Base-by-base conservation (phyloP, 148 eudicot genomes). In the Rhododendron molle region DNA sequence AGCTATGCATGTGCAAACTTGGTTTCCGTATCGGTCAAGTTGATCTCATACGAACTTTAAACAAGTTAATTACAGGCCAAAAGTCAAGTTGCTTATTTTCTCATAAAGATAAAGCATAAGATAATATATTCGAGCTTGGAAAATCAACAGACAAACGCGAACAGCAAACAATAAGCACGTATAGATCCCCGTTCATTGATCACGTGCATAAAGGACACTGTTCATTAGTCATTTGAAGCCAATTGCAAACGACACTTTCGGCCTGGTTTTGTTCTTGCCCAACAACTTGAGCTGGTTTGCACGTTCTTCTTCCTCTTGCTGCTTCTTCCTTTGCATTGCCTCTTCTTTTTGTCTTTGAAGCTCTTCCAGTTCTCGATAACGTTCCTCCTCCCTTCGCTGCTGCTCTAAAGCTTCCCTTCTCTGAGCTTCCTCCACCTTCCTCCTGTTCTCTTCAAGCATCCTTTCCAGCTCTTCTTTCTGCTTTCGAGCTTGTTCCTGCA, bases 211-310 rank as follows among this genome's bases (percentile, higher is more conserved):
- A 12, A 10, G 10, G 26, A n/a, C 16, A 69, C 15, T 26, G 74
- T 28, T 28, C 16, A 4, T 69, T 3, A n/a, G n/a, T 69, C 74
- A 69, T 69, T 69, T 69, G 30, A 69, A 69, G 36, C 95, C 91
- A 20, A 96, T 81, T 13, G 95, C 98, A 85, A 96, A 94, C 13
- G 99, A 96, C 86, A 96, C 74, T 81, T 93, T 96, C 0, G 99
- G 99, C 69, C 99, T 91, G 28, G 99, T 87, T 84, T 94, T 96
- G 90, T 96, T 96, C 91, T 96, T 96, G 77, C 99, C 99, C 87
- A 96, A 88, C 62, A 96, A 82, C 82, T 87, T 83, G 92, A 93
- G 90, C 88, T 94, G 99, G 74, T 96, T 94, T 8, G 91, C 88
- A n/a, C 95, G 90, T 90, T 94, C 99, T 90, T 93, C 98, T 81